Evolutionary conservation across 2,329 filamentous ascomycete species (phyloP).

Genomic region (Alternaria arbusti): DNA sequence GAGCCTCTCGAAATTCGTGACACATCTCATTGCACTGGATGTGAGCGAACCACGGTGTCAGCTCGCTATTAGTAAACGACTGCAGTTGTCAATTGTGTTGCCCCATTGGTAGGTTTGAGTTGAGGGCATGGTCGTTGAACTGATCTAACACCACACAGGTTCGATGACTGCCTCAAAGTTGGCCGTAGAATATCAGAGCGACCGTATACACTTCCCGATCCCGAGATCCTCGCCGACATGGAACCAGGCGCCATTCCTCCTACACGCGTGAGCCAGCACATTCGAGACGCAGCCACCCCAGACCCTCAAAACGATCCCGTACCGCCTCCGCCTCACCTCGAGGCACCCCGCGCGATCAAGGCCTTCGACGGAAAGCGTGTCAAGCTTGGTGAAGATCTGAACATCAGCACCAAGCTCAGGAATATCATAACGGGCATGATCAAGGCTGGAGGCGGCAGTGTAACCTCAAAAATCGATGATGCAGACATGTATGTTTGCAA

Average conservation of each 20-base stretch:
- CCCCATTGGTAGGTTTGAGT: conserved; percentile 77
- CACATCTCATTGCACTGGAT: conserved; percentile 85
- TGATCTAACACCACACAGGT: conserved; percentile 62
- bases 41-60: conserved; percentile 75
- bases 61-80: conserved; percentile 66
- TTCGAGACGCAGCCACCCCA: conserved; percentile 44
- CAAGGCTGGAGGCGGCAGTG: conserved; percentile 69
- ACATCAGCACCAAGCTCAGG: conserved; percentile 69
- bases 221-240: conserved; percentile 69
- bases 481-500: conserved; percentile 88
- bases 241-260: conserved; percentile 34
- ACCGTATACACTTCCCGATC: conserved; percentile 85
- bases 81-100: conserved; percentile 82
- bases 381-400: conserved; percentile 77
- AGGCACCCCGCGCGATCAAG: conserved; percentile 45
- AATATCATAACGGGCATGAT: conserved; percentile 76
- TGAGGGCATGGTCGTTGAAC: not conserved
- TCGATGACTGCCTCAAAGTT: conserved; percentile 93
- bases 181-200: conserved; percentile 88
- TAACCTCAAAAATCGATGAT: conserved; percentile 69
- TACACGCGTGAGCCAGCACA: conserved; percentile 57
- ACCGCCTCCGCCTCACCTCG: conserved; percentile 26
- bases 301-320: conserved; percentile 34
- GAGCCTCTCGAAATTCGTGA: conserved; percentile 74
- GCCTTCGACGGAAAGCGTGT: conserved; percentile 82